Conservation (phyloP, 2,329 filamentous ascomycete genomes). For the Phialophora chinensis region DNA sequence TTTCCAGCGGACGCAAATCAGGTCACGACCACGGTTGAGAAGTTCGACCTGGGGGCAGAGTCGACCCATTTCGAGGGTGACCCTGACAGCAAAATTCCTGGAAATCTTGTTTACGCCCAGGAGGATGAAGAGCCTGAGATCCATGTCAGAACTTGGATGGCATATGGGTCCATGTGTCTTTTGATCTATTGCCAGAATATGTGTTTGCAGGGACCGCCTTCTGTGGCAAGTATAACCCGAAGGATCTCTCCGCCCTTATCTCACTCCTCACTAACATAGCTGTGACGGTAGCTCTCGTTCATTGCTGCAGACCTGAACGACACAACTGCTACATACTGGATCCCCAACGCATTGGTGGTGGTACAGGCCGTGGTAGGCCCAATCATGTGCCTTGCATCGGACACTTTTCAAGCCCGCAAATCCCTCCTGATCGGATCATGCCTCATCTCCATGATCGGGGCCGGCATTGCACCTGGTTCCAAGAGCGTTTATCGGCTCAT, state of each 20-base stretch:
- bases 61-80: too few relatives aligned
- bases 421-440: slow-evolving; percentile 6
- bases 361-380: slow-evolving; percentile 25
- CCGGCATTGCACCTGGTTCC: slow-evolving; percentile 29
- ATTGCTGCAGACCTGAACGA: neutral
- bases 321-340: slow-evolving; percentile 14
- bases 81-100: too few relatives aligned
- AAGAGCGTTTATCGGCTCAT: slow-evolving; percentile 23
- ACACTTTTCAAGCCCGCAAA: slow-evolving; percentile 29
- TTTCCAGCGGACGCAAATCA: too few relatives aligned
- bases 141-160: slow-evolving; percentile 14
- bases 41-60: too few relatives aligned
- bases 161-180: slow-evolving; percentile 6
- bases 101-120: too few relatives aligned
- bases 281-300: neutral
- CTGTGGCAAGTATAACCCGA: slow-evolving; percentile 16
- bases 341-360: slow-evolving; percentile 19
- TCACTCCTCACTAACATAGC: neutral
- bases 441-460: slow-evolving; percentile 19
- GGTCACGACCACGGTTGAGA: too few relatives aligned
- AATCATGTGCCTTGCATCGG: slow-evolving; percentile 18
- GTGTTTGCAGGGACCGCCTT: neutral
- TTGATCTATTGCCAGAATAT: slow-evolving; percentile 2
- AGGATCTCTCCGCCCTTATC: too few relatives aligned
- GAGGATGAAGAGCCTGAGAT: slow-evolving; percentile 20